Evolutionary conservation across 1,139 yeast genomes (phyloP).

Genomic region (Yamadazyma conglobata): DNA sequence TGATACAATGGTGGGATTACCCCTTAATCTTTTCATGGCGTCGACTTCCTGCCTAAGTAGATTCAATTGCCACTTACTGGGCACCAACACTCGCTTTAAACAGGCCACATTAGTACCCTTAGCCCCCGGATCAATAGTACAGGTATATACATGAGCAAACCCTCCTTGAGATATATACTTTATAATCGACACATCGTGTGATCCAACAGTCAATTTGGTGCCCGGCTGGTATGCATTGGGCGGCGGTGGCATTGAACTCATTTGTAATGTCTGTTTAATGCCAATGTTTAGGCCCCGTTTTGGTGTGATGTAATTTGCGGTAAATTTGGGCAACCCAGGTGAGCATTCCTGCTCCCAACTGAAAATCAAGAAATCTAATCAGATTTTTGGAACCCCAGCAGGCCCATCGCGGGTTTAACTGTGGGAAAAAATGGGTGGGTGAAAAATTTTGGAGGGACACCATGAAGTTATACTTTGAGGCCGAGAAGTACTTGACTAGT

Average conservation of each 20-base stretch:
- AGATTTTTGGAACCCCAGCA: too few species aligned
- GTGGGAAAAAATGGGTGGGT: too few species aligned
- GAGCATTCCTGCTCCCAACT: too few species aligned
- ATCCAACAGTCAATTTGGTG: conserved; percentile 59
- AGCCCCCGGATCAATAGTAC: conserved; percentile 51
- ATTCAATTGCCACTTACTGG: conserved; percentile 65
- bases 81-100: conserved; percentile 71
- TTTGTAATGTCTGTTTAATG: not conserved
- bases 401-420: too few species aligned
- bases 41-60: conserved; percentile 76
- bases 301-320: too few species aligned
- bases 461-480: conserved; percentile 65
- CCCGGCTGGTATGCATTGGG: conserved; percentile 63
- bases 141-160: conserved; percentile 74
- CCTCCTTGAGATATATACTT: conserved; percentile 73
- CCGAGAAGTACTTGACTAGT: conserved; percentile 43
- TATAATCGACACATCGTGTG: conserved; percentile 54
- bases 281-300: not conserved
- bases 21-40: conserved; percentile 77
- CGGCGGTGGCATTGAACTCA: conserved; percentile 23
- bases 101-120: conserved; percentile 53
- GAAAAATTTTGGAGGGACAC: too few species aligned
- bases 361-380: too few species aligned
- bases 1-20: conserved; percentile 75
- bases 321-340: too few species aligned